A percentile compares a stretch with the other conserved stretches of the same genome.
phyloP scores from a whole-genome alignment of 1,284 basidiomycete species.

The Ustilago sp. region DNA sequence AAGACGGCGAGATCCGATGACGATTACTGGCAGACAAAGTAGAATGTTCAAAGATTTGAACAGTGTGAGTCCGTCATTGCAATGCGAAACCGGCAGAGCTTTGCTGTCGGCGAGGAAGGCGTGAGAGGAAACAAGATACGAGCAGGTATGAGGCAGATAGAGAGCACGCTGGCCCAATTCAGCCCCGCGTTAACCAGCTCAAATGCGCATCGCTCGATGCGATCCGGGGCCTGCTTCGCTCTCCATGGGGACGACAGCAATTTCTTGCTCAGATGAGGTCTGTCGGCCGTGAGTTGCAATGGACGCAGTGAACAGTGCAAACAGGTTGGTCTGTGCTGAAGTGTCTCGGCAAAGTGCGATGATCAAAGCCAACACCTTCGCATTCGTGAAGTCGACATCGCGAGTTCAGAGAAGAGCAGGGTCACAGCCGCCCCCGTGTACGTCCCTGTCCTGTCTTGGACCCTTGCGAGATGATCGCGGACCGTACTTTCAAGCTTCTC shows the following conservation, averaged over 20 bases:
- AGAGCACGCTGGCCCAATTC: slow-evolving; percentile 4
- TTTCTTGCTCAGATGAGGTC: neutral
- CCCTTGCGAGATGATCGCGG: neutral
- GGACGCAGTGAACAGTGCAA: neutral
- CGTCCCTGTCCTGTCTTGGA: neutral
- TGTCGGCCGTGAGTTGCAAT: neutral
- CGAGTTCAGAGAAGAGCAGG: neutral
- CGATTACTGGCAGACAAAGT: neutral
- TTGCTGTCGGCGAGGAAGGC: neutral
- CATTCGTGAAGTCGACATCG: neutral
- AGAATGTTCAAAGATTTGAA: neutral
- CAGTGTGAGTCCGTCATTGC: neutral
- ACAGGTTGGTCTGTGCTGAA: too few species aligned
- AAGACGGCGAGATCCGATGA: neutral
- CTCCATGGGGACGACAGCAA: neutral
- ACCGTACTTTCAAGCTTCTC: neutral
- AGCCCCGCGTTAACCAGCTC: neutral
- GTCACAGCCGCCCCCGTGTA: neutral
- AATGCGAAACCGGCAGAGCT: neutral
- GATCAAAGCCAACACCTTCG: too few species aligned
- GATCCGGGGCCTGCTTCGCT: neutral
- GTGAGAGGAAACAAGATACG: slow-evolving; percentile 7
- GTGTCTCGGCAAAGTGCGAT: too few species aligned
- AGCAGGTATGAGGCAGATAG: slow-evolving; percentile 3
- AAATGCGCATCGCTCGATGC: neutral